A percentile compares a stretch with the other conserved stretches of the same genome.
Evolutionary conservation across 495 filamentous ascomycete species (phyloP).

Genomic region (Penicillium robsamsonii): DNA sequence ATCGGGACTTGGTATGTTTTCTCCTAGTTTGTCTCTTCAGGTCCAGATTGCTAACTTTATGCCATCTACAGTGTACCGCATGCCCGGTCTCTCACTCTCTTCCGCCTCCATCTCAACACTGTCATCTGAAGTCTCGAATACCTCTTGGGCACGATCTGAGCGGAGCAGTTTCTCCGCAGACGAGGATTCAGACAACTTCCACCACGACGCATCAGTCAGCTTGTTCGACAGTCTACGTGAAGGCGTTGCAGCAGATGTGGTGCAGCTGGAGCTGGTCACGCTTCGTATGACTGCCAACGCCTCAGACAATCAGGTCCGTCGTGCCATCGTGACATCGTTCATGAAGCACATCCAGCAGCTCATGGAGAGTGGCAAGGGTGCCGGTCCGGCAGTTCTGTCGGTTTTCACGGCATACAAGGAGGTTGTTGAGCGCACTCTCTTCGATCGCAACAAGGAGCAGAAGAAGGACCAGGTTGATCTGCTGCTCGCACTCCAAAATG

Average conservation of each 20-base stretch:
- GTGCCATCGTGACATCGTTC: conserved; percentile 80
- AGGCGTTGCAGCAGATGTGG: conserved; percentile 73
- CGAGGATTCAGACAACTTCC: conserved; percentile 67
- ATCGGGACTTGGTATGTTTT: conserved; percentile 49
- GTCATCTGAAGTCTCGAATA: conserved; percentile 49
- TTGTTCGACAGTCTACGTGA: conserved; percentile 78
- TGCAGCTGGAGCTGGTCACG: conserved; percentile 85
- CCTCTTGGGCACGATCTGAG: conserved; percentile 51
- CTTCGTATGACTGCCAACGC: conserved; percentile 87
- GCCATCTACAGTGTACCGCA: conserved; percentile 61
- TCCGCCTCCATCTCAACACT: conserved; percentile 76
- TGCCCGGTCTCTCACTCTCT: conserved; percentile 66
- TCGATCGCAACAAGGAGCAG: conserved; percentile 54
- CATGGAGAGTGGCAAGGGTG: conserved; percentile 55
- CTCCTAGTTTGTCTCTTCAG: conserved; percentile 11
- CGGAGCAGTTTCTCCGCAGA: conserved; percentile 58
- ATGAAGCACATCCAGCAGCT: conserved; percentile 76
- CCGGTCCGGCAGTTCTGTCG: conserved; percentile 63
- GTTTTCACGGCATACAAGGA: conserved; percentile 56
- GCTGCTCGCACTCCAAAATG: conserved; percentile 74
- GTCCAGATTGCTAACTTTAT: conserved; percentile 21
- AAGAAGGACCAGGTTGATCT: conserved; percentile 82
- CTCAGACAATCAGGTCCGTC: conserved; percentile 80
- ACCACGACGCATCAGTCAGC: conserved; percentile 80
- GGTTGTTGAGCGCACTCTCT: conserved; percentile 57